Conservation (phyloP, 345 rosid genomes). For the Punica granatum region DNA sequence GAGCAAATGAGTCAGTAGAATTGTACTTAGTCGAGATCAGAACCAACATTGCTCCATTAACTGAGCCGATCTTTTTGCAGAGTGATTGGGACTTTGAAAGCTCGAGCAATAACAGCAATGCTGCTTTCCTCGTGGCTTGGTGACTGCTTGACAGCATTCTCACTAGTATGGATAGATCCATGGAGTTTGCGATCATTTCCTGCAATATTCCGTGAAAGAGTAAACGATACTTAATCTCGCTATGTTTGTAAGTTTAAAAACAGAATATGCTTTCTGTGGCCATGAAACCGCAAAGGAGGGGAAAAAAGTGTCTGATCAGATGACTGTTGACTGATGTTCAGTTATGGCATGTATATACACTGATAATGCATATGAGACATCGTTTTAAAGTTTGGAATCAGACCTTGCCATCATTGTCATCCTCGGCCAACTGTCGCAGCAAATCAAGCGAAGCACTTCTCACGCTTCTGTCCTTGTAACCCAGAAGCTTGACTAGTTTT, state of each 20-base stretch:
- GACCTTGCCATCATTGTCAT: slow-evolving; percentile 61
- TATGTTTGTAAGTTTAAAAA: no score
- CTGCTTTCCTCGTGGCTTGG: slow-evolving; percentile 40
- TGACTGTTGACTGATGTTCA: neutral
- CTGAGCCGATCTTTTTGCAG: slow-evolving; percentile 48
- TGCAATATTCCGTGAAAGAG: slow-evolving; percentile 19
- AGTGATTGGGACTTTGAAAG: slow-evolving; percentile 47
- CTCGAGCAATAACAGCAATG: slow-evolving; percentile 57
- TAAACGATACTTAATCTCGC: neutral
- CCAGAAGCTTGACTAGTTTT: slow-evolving; percentile 40
- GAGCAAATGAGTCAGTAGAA: slow-evolving; percentile 40
- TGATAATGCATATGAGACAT: neutral
- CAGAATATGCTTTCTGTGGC: no score
- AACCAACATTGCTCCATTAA: slow-evolving; percentile 65
- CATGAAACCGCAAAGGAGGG: no score
- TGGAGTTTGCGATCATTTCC: slow-evolving; percentile 48
- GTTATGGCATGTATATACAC: no score
- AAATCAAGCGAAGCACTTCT: slow-evolving; percentile 54
- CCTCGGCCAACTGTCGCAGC: slow-evolving; percentile 41
- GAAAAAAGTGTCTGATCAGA: no score
- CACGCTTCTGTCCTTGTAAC: slow-evolving; percentile 42
- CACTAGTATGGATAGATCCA: slow-evolving; percentile 42
- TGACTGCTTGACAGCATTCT: slow-evolving; percentile 62
- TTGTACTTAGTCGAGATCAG: slow-evolving; percentile 59
- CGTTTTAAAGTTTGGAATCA: slow-evolving; percentile 3